Evolutionary conservation across 345 rosid genomes (phyloP).

Genomic region (Viola odorata): DNA sequence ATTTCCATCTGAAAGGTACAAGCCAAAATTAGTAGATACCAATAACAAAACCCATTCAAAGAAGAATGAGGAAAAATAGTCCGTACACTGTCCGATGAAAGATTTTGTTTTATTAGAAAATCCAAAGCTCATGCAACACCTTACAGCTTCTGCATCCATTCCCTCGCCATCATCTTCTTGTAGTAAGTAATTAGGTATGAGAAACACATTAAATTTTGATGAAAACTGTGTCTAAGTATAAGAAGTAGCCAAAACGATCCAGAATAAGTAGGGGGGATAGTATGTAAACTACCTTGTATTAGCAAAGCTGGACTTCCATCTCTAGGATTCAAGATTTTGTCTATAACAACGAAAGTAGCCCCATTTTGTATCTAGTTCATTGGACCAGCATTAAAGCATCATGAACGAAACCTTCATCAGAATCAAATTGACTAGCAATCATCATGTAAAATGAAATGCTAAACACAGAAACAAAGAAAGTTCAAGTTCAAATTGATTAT

Average conservation of each 20-base stretch:
- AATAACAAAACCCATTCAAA: not conserved
- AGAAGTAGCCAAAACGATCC: not conserved
- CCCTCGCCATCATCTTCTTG: slow-evolving; percentile 77
- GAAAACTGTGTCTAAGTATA: not conserved
- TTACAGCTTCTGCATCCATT: slow-evolving; percentile 78
- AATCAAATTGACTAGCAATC: too few species aligned
- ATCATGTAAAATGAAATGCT: too few species aligned
- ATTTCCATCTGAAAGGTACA: slow-evolving; percentile 70
- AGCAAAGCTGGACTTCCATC: slow-evolving; percentile 61
- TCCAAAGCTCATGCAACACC: slow-evolving; percentile 86
- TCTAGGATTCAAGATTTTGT: slow-evolving; percentile 62
- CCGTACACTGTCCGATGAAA: slow-evolving; percentile 75
- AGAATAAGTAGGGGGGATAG: not conserved
- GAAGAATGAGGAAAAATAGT: slow-evolving; percentile 6
- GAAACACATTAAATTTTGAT: not conserved
- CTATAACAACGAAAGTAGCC: slow-evolving; percentile 79
- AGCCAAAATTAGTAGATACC: not conserved
- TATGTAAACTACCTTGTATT: slow-evolving; percentile 53
- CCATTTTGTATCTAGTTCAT: slow-evolving; percentile 64
- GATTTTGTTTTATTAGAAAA: slow-evolving; percentile 66
- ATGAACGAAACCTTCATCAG: too few species aligned
- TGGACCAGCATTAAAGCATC: not conserved
- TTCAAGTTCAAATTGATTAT: not conserved
- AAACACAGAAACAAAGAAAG: not conserved
- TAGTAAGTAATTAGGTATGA: not conserved